A percentile compares a stretch with the other conserved stretches of the same genome.
phyloP scores from a whole-genome alignment of 31 red algal species.

The Odonthalia washingtoniensis region DNA sequence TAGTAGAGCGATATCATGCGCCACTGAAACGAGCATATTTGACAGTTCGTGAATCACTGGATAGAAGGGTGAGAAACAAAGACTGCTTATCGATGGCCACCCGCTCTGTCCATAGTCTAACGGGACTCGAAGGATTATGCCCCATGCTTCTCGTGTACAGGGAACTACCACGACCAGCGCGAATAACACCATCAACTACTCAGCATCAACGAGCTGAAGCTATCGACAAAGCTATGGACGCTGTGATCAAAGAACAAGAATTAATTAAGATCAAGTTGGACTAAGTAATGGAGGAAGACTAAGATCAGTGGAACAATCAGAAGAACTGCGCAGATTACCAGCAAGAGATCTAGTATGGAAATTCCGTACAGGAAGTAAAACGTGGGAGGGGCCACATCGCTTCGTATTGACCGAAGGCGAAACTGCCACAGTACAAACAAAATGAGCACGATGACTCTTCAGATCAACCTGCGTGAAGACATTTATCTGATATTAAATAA shows the following conservation, averaged over 20 bases:
- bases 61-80: neutral
- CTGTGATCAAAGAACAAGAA: constrained; percentile 15
- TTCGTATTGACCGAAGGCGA: constrained; percentile 18
- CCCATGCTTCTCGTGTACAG: constrained; percentile 34
- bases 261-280: neutral
- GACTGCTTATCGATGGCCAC: constrained; percentile 34
- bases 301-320: neutral
- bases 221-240: constrained; percentile 6
- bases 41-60: neutral
- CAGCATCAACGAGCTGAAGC: neutral
- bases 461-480: neutral
- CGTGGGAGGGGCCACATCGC: constrained; percentile 5
- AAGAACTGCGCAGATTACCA: neutral
- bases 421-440: constrained; percentile 7
- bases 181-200: constrained; percentile 26
- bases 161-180: neutral
- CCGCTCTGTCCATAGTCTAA: neutral
- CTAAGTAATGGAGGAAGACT: neutral
- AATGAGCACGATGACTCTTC: neutral
- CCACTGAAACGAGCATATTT: constrained; percentile 9
- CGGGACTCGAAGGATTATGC: constrained; percentile 12
- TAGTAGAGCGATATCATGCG: constrained; percentile 31
- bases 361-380: neutral
- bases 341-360: neutral
- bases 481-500: too few species aligned